Evolutionary conservation across 164 flowering plant genomes (phyloP), one percentile per base, ranked within the genome.

Genomic region (Santalum album): DNA sequence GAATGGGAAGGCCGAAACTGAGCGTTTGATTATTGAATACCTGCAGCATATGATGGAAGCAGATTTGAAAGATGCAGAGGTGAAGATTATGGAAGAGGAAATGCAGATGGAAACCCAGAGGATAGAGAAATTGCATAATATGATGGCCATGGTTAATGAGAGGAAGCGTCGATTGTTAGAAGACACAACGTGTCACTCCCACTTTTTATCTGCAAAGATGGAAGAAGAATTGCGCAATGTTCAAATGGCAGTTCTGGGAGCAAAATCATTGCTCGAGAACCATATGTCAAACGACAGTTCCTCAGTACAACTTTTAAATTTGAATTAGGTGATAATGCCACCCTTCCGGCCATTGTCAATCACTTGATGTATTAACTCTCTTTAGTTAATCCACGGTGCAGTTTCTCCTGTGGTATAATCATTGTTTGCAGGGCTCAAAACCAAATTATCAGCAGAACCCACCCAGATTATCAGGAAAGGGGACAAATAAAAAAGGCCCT

Each of bases 21-120:
- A 77, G 18, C 60, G 52, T 34, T 45, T 81, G 78, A 65, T 87
- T 36, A 12, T 77, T 7, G 95, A 81, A 40, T 78, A 72, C 70
- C 81, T 79, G 19, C 77, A 77, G 34, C 56, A 61, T 14, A 52
- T 70, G 12, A 82, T 79, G 47, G 83, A 77, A 49, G 59, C 61
- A 3, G 76, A 66, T 29, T 32, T 80, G 62, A 81, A 65, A 61
- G 75, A 72, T 35, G 78, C 70, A 10, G 98, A 86, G 62, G 49
- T 69, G 34, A 59, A 64, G 49, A 54, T 76, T 14, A 25, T 77
- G 61, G 79, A 76, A 47, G 84, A 76, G 57, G 96, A 86, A 50
- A 21, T 79, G 54, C 36, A 51, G 25, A 19, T 2, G 5, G 75
- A 71, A 35, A 50, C 54, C 4, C 59, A 47, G 6, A 67, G 54